Base-by-base conservation (phyloP, 2,329 filamentous ascomycete species). In the Albifimbria verrucaria region DNA sequence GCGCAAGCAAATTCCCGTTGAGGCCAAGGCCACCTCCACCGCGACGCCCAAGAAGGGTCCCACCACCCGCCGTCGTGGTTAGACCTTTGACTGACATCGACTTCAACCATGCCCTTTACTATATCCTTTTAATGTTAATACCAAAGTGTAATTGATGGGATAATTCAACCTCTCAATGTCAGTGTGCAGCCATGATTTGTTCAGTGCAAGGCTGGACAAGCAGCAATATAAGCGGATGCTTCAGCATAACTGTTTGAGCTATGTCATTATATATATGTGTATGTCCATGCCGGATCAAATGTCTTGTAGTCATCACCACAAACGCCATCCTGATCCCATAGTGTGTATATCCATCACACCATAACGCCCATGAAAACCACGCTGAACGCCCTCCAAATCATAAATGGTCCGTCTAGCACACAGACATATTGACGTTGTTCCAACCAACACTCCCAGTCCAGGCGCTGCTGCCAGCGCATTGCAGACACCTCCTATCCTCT, bases 401-500 rank as follows among this genome's bases (percentile, higher is more conserved):
- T 17, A 20, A 17, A 6, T 18, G 17, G 12, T 23, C 20, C 7
- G 15, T 50, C 52, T 53, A 68, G 47, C 60, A 66, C 18, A 67
- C 52, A 3, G 56, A 47, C n/a, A 62, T 51, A 1, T 55, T 57
- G 3, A 56, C 48, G 18, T 48, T 52, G 17, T 56, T 55, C 62
- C 63, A 64, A 7, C 53, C 54, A 22, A 59, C 44, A 11, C 54
- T 51, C 9, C 56, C 57, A 1, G 48, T 51, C 55, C 57, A 61
- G 0, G 56, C 59, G 21, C 65, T 71, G 44, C 65, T 64, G 9
- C 75, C 75, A 1, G 79, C 78, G 59, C 83, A 86, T 4, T 64
- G 67, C 43, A 85, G 58, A 57, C 82, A 86, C 41, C 74, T 69
- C 54, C 78, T 72, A 59, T 80, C 71, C 55, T 79, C 76, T 3